Base-by-base conservation (phyloP, 1,284 basidiomycete genomes). In the Microbotryomycetes sp. region DNA sequence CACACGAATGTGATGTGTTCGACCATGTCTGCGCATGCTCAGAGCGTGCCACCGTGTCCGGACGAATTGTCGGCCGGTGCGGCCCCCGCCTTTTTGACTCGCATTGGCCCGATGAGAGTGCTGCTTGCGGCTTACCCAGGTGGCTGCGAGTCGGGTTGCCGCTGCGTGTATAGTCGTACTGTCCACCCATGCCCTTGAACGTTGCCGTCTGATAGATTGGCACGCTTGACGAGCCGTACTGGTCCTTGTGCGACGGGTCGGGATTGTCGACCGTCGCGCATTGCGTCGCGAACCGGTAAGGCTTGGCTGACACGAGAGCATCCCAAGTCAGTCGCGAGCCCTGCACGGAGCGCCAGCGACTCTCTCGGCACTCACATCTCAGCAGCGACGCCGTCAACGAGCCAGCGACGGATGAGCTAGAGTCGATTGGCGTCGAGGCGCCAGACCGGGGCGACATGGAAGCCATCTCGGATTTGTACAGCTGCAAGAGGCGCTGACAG, bases 151-250 rank as follows among this genome's bases (percentile, higher is more conserved):
- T 98, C 1, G 96, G 96, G 77, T 99, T 99, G 29, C 96, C 96
- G 70, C 88, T 91, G 62, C 96, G 82, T 18, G 89, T 83, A 77
- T 98, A 99, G 77, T 98, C 96, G 66, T 75, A 77, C 71, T 87
- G 82, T 54, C 89, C 89, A 26, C 83, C 83, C 56, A 96, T 79
- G 54, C 96, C 96, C 78, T 98, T 98, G 84, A 99, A 99, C 1
- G 96, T 98, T 23, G 96, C 86, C 1, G 90, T 88, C 79, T 97
- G 93, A 78, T 98, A 98, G 76, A 99, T 97, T 23, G 96, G 96
- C 0, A 96, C 88, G 11, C 87, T 89, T 66, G 88, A 91, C 60
- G 91, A 87, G 46, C 91, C 92, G 75, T 94, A 89, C 78, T 97
- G 94, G 78, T 99, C 96, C 76, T 94, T 92, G 78, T 88, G 87